These are phyloP conservation scores for Pleurozium schreberi DNA, from an alignment of 225 moss, liverwort and hornwort genomes.

Conservation along the genomic window DNA sequence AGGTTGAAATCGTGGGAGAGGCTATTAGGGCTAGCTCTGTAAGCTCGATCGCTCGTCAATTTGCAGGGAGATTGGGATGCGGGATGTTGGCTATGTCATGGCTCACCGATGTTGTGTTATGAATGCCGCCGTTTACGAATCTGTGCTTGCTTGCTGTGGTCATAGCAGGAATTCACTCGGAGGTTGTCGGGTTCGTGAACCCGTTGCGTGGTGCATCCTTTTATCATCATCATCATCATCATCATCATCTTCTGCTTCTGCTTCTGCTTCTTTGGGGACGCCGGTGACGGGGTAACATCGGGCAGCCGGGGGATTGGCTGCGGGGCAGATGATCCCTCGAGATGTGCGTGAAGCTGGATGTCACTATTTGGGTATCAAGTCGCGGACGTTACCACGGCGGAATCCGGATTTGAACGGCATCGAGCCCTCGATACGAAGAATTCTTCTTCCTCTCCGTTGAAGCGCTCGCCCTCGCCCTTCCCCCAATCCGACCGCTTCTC, in stretches of 20 bases:
- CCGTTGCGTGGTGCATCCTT: neutral
- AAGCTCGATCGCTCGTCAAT: constrained; percentile 4
- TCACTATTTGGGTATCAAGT: constrained; percentile 54
- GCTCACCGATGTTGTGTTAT: neutral
- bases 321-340: constrained; percentile 42
- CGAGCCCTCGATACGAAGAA: constrained; percentile 18
- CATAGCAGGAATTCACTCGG: neutral
- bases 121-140: neutral
- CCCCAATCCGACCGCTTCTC: constrained; percentile 50
- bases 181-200: neutral
- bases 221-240: neutral
- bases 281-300: neutral
- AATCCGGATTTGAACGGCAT: constrained; percentile 13
- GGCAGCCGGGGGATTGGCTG: neutral
- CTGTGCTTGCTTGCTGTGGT: neutral
- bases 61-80: neutral
- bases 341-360: constrained; percentile 56
- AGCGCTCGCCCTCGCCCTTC: neutral
- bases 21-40: constrained; percentile 1
- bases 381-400: constrained; percentile 27
- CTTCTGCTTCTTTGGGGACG: neutral
- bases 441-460: constrained; percentile 2
- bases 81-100: neutral
- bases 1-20: constrained; percentile 4
- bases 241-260: neutral